Conservation (phyloP, 1,284 basidiomycete species). For the Naganishia albida region DNA sequence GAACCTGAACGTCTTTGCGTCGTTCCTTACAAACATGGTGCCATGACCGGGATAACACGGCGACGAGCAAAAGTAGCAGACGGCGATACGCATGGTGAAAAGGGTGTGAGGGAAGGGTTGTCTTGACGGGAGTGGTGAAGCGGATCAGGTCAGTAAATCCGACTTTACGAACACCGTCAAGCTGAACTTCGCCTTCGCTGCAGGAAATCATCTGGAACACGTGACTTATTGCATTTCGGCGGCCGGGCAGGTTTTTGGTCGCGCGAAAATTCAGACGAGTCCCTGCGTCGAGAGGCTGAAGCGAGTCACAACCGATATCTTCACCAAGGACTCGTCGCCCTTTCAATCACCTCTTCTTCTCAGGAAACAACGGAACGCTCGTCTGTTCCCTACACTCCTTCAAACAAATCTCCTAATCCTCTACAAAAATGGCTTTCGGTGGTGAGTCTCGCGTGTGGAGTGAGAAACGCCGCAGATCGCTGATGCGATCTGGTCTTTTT, state of each 20-base stretch:
- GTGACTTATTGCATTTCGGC: not conserved
- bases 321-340: too few relatives aligned
- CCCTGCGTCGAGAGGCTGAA: not conserved
- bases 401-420: not conserved
- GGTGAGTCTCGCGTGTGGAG: conserved; percentile 6
- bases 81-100: conserved; percentile 70
- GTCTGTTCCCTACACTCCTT: conserved; percentile 7
- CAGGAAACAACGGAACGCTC: conserved; percentile 10
- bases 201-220: too few relatives aligned
- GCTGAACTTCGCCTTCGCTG: too few relatives aligned
- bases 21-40: conserved; percentile 91
- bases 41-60: conserved; percentile 94
- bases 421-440: conserved; percentile 31
- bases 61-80: conserved; percentile 88
- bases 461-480: too few relatives aligned
- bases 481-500: not conserved
- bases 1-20: conserved; percentile 94
- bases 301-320: not conserved
- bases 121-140: not conserved
- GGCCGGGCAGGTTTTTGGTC: not conserved
- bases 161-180: too few relatives aligned
- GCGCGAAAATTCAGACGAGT: not conserved
- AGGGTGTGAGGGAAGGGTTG: conserved; percentile 9
- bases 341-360: not conserved
- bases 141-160: too few relatives aligned